These are phyloP conservation scores for Ceratobasidium sp. DNA, from an alignment of 1,284 basidiomycete species.

Conservation along the genomic window DNA sequence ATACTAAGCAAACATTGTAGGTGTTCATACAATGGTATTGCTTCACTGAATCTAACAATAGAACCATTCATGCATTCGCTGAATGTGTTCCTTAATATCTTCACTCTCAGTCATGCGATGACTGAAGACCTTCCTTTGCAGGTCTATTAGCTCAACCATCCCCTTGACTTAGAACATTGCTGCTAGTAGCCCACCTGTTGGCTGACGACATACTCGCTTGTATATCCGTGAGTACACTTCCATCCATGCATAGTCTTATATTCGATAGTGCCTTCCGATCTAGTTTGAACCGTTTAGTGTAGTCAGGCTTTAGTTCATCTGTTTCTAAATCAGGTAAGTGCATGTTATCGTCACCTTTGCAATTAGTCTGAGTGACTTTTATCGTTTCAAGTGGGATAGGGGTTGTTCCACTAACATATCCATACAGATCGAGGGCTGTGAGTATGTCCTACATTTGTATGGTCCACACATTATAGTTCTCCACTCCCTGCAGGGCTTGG, in stretches of 20 bases:
- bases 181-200: conserved; percentile 3
- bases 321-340: neutral
- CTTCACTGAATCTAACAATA: too few relatives aligned
- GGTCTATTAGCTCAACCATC: conserved; percentile 11
- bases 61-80: conserved; percentile 21
- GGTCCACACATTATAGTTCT: conserved; percentile 14
- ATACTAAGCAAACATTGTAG: too few relatives aligned
- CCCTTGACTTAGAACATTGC: conserved; percentile 15
- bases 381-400: neutral
- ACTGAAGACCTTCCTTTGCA: conserved; percentile 16
- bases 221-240: too few relatives aligned
- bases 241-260: too few relatives aligned
- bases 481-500: neutral
- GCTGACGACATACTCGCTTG: neutral
- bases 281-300: neutral
- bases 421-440: conserved; percentile 2
- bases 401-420: neutral
- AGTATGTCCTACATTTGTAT: conserved; percentile 34
- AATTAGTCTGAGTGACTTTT: neutral
- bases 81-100: conserved; percentile 26
- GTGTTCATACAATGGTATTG: too few relatives aligned
- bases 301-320: neutral
- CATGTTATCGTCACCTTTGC: neutral
- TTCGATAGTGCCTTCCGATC: neutral
- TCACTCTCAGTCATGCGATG: conserved; percentile 8